Conservation (phyloP, 805 yeast species). For the Spathaspora boniae region DNA sequence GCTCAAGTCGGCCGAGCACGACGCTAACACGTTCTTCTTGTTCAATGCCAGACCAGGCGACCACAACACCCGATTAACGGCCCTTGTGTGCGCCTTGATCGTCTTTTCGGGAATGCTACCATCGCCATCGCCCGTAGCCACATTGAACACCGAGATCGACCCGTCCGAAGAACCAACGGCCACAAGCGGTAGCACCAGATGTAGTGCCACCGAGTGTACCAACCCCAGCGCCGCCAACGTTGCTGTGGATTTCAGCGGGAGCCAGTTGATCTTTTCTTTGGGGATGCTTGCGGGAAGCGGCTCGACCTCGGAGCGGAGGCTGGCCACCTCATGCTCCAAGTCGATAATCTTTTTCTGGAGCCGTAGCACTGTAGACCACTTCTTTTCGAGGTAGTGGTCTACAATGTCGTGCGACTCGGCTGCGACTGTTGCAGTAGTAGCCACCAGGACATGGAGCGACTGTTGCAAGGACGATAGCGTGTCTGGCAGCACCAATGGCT, state of each 20-base stretch:
- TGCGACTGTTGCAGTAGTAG: conserved; percentile 7
- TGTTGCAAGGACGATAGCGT: too few species aligned
- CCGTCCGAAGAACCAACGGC: conserved; percentile 74
- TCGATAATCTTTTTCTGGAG: conserved; percentile 72
- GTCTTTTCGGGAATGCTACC: conserved; percentile 57
- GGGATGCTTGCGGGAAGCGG: conserved; percentile 14
- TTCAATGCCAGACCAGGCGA: conserved; percentile 23
- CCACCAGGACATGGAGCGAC: too few species aligned
- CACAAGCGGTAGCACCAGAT: conserved; percentile 67
- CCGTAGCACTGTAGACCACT: conserved; percentile 84
- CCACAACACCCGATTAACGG: conserved; percentile 57
- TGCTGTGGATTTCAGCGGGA: too few species aligned
- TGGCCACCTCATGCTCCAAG: conserved; percentile 55
- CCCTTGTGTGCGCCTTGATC: conserved; percentile 72
- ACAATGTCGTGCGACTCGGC: conserved; percentile 28
- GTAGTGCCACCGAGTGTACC: conserved; percentile 63
- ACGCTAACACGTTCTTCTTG: conserved; percentile 35
- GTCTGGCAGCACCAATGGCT: conserved; percentile 28
- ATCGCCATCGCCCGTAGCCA: conserved; percentile 41
- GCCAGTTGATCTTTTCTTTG: conserved; percentile 50
- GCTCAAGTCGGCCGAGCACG: conserved; percentile 50
- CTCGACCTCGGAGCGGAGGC: conserved; percentile 46
- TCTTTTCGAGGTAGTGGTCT: conserved; percentile 57
- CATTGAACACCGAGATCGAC: conserved; percentile 66
- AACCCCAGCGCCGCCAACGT: conserved; percentile 55